Evolutionary conservation across 345 rosid species (phyloP), one percentile per base, ranked within the genome.

Genomic region (Citrus inodora): DNA sequence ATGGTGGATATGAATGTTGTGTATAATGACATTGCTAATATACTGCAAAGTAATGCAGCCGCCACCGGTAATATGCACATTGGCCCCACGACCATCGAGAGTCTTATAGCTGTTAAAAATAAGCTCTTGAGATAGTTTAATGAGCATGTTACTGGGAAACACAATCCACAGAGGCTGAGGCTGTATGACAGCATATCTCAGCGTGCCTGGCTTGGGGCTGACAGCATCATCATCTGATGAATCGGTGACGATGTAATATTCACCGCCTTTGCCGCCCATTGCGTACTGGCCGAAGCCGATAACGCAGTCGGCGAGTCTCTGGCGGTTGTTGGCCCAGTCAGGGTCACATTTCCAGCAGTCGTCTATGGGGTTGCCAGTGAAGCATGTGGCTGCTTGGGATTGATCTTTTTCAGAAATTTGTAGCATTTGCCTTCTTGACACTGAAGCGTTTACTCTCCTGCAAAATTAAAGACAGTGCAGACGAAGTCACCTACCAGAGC

Each of bases 321-420:
- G 98, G 59, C 98, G 94, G 87, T 94, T 87, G 88, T 86, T 90
- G 74, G 98, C 84, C 99, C 99, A 95, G 82, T 92, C 87, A 8
- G 98, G 98, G 93, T 93, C 94, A 53, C 97, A 96, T 81, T 94
- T 93, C 99, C 98, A 96, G 85, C 99, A 96, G 84, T 96, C 99
- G 71, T 96, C 99, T 16, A 96, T 90, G 40, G 99, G 98, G 85
- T 96, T 96, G 3, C 99, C 99, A 4, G 95, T 96, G 9, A 85
- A 71, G 89, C 99, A 94, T 9, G 84, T 40, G 61, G 58, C 58
- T 53, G 58, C 58, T 53, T 2, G 6, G 58, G 84, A 58, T 60
- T 85, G 82, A 42, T 88, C 93, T 32, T 83, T 78, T 66, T 80
- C 71, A 27, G 79, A 37, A 33, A 80, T 51, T 58, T 91, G 88